A percentile compares a stretch with the other conserved stretches of the same genome.
Evolutionary conservation across 371 early-diverging fungal genomes (phyloP).

Genomic region (Caulochytrium protostelioides): DNA sequence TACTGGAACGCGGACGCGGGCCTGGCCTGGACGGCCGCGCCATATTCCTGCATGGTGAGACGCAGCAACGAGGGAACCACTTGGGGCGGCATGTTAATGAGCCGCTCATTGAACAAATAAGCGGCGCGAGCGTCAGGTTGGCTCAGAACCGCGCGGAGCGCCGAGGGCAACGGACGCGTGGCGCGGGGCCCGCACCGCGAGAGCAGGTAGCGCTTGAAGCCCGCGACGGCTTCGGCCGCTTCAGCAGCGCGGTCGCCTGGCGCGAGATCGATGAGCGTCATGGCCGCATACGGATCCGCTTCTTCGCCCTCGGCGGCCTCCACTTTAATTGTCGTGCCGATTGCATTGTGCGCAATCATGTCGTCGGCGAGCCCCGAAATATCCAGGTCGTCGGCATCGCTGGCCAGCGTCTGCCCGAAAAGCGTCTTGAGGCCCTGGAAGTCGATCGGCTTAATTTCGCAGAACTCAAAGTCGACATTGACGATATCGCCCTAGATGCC

Average conservation of each 20-base stretch:
- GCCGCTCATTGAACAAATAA: constrained; percentile 61
- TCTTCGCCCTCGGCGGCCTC: constrained; percentile 41
- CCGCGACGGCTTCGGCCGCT: constrained; percentile 25
- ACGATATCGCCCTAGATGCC: no score
- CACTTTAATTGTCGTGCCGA: constrained; percentile 80
- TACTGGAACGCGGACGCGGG: constrained; percentile 66
- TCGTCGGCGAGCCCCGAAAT: constrained; percentile 61
- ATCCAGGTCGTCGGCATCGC: constrained; percentile 31
- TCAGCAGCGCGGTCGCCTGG: constrained; percentile 26
- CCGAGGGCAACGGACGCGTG: no score
- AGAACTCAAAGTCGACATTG: constrained; percentile 89
- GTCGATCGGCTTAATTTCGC: constrained; percentile 64
- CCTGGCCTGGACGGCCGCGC: constrained; percentile 49
- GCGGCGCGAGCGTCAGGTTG: constrained; percentile 27
- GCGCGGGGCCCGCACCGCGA: no score
- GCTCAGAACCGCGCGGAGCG: background rate
- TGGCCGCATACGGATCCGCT: constrained; percentile 73
- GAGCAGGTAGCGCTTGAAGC: no score
- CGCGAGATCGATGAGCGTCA: constrained; percentile 53
- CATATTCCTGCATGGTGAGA: constrained; percentile 63
- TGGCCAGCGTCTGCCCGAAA: constrained; percentile 39
- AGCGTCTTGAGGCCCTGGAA: constrained; percentile 80
- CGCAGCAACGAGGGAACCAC: constrained; percentile 68
- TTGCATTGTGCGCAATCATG: constrained; percentile 46
- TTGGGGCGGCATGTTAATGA: constrained; percentile 90